These are phyloP conservation scores for Hansfordia pulvinata DNA, from an alignment of 2,329 filamentous ascomycete genomes.

Conservation along the genomic window DNA sequence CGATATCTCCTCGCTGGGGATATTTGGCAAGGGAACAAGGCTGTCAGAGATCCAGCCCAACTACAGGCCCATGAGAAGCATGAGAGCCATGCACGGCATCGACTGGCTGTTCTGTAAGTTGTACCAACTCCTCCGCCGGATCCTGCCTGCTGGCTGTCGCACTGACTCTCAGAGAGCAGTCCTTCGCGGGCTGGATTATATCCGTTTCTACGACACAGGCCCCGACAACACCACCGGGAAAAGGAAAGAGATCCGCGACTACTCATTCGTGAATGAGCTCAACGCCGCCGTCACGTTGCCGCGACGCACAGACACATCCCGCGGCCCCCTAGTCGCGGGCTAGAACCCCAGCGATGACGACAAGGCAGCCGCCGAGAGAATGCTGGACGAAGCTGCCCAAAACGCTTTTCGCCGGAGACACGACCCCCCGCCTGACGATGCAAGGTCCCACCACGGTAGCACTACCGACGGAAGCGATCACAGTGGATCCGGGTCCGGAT, in stretches of 20 bases:
- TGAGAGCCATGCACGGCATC: constrained; percentile 28
- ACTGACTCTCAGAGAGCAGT: no score
- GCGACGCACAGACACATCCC: constrained; percentile 9
- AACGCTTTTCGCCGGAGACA: neutral
- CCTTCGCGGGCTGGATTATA: constrained; percentile 25
- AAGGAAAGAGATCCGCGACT: constrained; percentile 15
- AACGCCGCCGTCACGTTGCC: constrained; percentile 9
- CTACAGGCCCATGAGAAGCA: constrained; percentile 17
- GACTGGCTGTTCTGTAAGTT: constrained; percentile 30
- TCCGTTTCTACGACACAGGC: constrained; percentile 27
- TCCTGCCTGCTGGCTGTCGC: no score
- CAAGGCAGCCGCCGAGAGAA: constrained; percentile 6
- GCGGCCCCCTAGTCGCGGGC: constrained; percentile 3
- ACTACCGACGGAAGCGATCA: neutral
- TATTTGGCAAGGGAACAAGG: constrained; percentile 6
- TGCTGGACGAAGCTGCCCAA: constrained; percentile 9
- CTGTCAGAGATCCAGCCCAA: constrained; percentile 25
- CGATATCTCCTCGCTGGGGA: constrained; percentile 3
- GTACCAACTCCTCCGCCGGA: constrained; percentile 21
- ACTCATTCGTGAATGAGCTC: constrained; percentile 19
- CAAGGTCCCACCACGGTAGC: neutral
- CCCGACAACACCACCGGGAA: constrained; percentile 2
- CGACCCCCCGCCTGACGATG: neutral
- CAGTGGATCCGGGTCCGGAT: neutral
- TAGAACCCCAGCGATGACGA: constrained; percentile 8